Base-by-base conservation (phyloP, 129 eudicot genomes). In the Lonicera japonica region DNA sequence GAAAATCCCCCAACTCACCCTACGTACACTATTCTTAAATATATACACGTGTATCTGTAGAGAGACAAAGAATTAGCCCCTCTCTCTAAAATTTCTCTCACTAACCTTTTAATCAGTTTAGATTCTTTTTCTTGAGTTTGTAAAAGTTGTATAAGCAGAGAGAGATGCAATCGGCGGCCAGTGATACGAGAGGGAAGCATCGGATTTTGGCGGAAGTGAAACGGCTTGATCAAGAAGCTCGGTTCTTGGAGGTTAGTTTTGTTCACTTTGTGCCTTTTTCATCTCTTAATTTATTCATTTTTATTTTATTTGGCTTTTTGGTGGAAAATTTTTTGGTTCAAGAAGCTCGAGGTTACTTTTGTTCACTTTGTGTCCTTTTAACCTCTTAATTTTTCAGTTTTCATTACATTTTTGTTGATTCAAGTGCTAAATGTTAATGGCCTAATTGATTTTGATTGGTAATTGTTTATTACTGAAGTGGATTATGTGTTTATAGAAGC, bases 161-260 rank as follows among this genome's bases (percentile, higher is more conserved):
- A 18, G 63, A 75, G 18, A 80, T 80, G 86, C 79, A 80, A 61
- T 64, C 77, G 52, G 25, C 56, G 13, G 65, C 72, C 8, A 16
- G 67, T 12, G 87, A 82, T 45, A 69, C 79, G 4, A 54, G 87
- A 54, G 91, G 91, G 64, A 86, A 86, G 64, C 94, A 86, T 58
- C 61, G 94, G 71, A 68, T 86, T 75, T 64, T 73, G 38, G 94
- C 94, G 56, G 94, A 82, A 54, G 70, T 86, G 78, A 86, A 82
- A 74, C 74, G 88, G 16, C 75, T 82, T 51, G 86, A 86, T 67
- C 94, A 86, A 63, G 88, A 86, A 76, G 56, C 76, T 66, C 64
- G 80, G 14, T 84, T 78, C 62, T 58, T 84, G 34, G 75, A 84
- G 87, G 90, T 83, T 25, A 8, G 46, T 45, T 45, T 5, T 10